phyloP scores from a whole-genome alignment of 352 stramenopile species.

The Pythium pyrilobum region DNA sequence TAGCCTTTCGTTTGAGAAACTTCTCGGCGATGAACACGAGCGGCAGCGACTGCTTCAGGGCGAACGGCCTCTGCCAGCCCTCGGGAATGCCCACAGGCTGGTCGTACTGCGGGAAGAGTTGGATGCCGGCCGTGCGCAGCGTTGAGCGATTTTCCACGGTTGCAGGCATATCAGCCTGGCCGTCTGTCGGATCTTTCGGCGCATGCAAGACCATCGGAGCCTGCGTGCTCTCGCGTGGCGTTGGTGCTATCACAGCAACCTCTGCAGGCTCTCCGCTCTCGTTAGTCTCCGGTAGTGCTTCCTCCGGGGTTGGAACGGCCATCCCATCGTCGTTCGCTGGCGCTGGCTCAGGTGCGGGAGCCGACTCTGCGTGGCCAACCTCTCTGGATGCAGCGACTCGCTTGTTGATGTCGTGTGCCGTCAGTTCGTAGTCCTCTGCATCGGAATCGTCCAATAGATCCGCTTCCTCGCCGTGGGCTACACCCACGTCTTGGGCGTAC shows the following conservation, averaged over 20 bases:
- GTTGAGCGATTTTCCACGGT: neutral
- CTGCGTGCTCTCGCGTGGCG: neutral
- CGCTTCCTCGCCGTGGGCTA: neutral
- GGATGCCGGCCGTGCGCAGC: neutral
- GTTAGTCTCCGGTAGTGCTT: too few species aligned
- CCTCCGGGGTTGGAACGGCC: too few species aligned
- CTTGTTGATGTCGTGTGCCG: slow-evolving; percentile 10
- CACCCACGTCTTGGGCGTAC: slow-evolving; percentile 30
- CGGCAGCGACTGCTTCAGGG: slow-evolving; percentile 34
- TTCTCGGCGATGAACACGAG: slow-evolving; percentile 53
- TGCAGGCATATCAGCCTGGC: neutral
- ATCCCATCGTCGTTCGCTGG: neutral
- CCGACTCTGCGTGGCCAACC: too few species aligned
- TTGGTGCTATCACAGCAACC: neutral
- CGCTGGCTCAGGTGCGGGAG: too few species aligned
- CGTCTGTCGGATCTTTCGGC: too few species aligned
- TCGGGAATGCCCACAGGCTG: slow-evolving; percentile 29
- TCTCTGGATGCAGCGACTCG: neutral
- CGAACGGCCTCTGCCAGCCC: slow-evolving; percentile 37
- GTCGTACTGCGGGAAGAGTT: slow-evolving; percentile 45
- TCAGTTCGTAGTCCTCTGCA: slow-evolving; percentile 38
- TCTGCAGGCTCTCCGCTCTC: neutral
- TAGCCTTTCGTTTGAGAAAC: slow-evolving; percentile 41
- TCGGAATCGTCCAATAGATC: slow-evolving; percentile 47
- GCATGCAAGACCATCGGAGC: too few species aligned